Conservation (phyloP, 2,329 filamentous ascomycete species). For the Coniochaeta ligniaria region DNA sequence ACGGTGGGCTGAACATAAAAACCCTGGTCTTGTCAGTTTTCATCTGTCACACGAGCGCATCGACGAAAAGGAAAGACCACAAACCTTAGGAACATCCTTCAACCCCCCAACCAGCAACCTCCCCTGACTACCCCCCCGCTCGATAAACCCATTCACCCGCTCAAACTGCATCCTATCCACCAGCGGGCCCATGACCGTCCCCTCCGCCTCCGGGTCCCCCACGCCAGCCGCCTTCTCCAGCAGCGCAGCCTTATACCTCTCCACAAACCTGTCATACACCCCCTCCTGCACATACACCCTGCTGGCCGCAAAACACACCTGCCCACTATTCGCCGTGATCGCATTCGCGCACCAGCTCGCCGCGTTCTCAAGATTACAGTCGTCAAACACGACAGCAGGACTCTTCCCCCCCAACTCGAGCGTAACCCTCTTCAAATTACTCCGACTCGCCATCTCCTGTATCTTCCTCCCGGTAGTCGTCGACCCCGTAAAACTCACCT, state of each 20-base stretch:
- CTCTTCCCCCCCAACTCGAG: constrained; percentile 66
- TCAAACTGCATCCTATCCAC: constrained; percentile 41
- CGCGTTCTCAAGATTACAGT: constrained; percentile 56
- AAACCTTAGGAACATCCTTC: constrained; percentile 28
- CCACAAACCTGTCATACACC: constrained; percentile 55
- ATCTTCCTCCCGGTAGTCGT: constrained; percentile 60
- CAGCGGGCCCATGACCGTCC: constrained; percentile 52
- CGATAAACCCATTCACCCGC: constrained; percentile 35
- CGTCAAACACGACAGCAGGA: constrained; percentile 55
- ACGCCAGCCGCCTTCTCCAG: constrained; percentile 43
- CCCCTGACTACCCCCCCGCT: constrained; percentile 29
- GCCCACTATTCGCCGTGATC: constrained; percentile 65
- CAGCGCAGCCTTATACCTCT: constrained; percentile 52
- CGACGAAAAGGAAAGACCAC: not conserved
- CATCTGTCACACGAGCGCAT: not conserved
- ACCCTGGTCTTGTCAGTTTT: constrained; percentile 17
- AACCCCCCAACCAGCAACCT: constrained; percentile 27
- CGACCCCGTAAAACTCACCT: constrained; percentile 64
- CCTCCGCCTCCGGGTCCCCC: constrained; percentile 52
- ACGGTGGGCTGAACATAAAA: constrained; percentile 39
- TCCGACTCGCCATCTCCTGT: constrained; percentile 49
- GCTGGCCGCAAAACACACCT: constrained; percentile 69
- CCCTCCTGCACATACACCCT: constrained; percentile 59
- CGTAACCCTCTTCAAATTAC: constrained; percentile 60
- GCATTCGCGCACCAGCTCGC: constrained; percentile 25